Evolutionary conservation across 1,284 basidiomycete genomes (phyloP).

Genomic region (Microstroma glucosiphilum): DNA sequence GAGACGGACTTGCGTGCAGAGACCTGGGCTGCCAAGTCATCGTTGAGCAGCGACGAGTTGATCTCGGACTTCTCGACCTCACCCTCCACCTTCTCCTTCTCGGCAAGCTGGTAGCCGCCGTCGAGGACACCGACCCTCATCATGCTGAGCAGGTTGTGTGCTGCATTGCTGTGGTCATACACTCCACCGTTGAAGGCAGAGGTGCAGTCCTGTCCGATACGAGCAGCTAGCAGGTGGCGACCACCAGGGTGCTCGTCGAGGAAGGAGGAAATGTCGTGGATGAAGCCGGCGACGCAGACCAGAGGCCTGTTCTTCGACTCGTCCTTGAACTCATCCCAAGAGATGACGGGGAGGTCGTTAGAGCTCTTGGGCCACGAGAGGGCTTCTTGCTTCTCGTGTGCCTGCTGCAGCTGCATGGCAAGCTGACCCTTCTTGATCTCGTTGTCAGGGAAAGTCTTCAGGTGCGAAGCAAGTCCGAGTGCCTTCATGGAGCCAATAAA

Average conservation of each 20-base stretch:
- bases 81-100: slow-evolving; percentile 8
- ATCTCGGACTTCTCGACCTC: slow-evolving; percentile 10
- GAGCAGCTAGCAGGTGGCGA: slow-evolving; percentile 35
- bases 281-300: slow-evolving; percentile 45
- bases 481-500: slow-evolving; percentile 39
- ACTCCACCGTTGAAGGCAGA: slow-evolving; percentile 48
- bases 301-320: slow-evolving; percentile 46
- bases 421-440: slow-evolving; percentile 48
- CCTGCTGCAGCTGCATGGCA: slow-evolving; percentile 44
- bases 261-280: slow-evolving; percentile 47
- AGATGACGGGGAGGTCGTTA: slow-evolving; percentile 45
- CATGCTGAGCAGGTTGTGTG: slow-evolving; percentile 47
- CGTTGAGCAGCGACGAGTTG: slow-evolving; percentile 5
- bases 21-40: background rate
- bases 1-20: slow-evolving; percentile 1
- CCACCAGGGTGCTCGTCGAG: slow-evolving; percentile 49
- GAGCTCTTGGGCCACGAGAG: slow-evolving; percentile 42
- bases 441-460: slow-evolving; percentile 50
- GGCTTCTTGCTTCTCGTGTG: slow-evolving; percentile 28
- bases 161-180: slow-evolving; percentile 49
- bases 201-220: slow-evolving; percentile 48
- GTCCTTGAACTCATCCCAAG: slow-evolving; percentile 47
- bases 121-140: slow-evolving; percentile 50
- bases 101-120: slow-evolving; percentile 43
- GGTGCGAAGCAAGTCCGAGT: slow-evolving; percentile 44